These are phyloP conservation scores for Cryptosporidium parvum DNA, from an alignment of 169 alveolate species.

Conservation along the genomic window DNA sequence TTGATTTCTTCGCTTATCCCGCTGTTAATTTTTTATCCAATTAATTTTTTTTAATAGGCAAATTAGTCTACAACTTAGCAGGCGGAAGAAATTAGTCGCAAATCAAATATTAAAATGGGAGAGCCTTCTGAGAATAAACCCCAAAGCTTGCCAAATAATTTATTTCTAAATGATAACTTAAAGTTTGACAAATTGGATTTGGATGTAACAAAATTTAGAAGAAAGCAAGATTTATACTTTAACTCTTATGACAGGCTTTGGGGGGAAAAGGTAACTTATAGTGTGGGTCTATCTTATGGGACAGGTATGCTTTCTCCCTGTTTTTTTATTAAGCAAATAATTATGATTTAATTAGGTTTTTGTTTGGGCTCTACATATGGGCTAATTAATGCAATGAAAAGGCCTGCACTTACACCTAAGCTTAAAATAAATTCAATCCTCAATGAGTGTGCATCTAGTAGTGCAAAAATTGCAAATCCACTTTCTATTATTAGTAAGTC, in stretches of 20 bases:
- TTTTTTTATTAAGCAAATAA: background rate
- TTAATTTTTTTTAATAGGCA: background rate
- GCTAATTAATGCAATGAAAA: slow-evolving; percentile 83
- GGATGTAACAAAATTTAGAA: slow-evolving; percentile 18
- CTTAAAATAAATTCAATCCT: slow-evolving; percentile 86
- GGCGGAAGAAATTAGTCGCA: background rate
- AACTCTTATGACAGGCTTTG: slow-evolving; percentile 88
- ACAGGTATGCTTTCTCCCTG: slow-evolving; percentile 80
- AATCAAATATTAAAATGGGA: slow-evolving; percentile 2
- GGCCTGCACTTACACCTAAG: slow-evolving; percentile 88
- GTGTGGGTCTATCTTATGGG: slow-evolving; percentile 89
- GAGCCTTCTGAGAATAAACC: slow-evolving; percentile 3
- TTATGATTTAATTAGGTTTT: slow-evolving; percentile 80
- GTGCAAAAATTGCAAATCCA: slow-evolving; percentile 87
- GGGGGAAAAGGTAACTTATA: slow-evolving; percentile 89
- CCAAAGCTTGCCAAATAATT: background rate
- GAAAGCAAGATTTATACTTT: slow-evolving; percentile 81
- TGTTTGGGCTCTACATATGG: slow-evolving; percentile 88
- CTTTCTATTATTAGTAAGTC: slow-evolving; percentile 82
- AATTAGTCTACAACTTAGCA: background rate
- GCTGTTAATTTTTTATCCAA: background rate
- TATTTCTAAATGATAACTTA: slow-evolving; percentile 15
- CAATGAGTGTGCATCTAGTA: slow-evolving; percentile 84
- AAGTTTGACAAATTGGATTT: slow-evolving; percentile 2
- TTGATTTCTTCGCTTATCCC: background rate